Percentiles rank a stretch among this genome's conserved stretches.
Evolutionary conservation across 2,329 filamentous ascomycete species (phyloP).

Genomic region (Cyphellophora attinorum): DNA sequence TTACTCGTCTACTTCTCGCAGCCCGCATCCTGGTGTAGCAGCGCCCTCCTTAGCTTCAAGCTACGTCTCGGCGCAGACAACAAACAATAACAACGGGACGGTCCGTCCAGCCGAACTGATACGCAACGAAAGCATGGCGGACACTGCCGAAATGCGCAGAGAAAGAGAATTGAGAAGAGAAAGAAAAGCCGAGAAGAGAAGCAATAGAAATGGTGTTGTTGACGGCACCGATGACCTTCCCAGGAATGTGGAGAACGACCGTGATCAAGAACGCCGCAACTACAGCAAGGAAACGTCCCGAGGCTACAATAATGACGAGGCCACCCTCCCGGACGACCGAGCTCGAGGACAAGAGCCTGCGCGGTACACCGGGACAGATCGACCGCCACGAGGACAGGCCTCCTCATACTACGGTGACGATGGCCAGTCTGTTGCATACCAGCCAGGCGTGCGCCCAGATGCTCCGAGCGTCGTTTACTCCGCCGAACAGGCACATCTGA

Average conservation of each 20-base stretch:
- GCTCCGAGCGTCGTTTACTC: constrained; percentile 44
- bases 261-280: constrained; percentile 7
- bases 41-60: constrained; percentile 3
- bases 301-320: constrained; percentile 25
- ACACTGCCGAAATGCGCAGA: constrained; percentile 6
- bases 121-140: constrained; percentile 16
- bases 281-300: constrained; percentile 7
- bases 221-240: constrained; percentile 15
- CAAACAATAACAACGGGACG: constrained; percentile 15
- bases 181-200: constrained; percentile 12
- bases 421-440: constrained; percentile 48
- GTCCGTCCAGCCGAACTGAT: not conserved
- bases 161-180: constrained; percentile 2
- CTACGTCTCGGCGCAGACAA: constrained; percentile 10
- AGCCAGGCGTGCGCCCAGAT: constrained; percentile 50
- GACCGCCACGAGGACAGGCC: constrained; percentile 43
- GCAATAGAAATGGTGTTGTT: constrained; percentile 12
- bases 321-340: constrained; percentile 43
- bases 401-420: constrained; percentile 56
- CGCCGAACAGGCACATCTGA: constrained; percentile 45
- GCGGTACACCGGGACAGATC: constrained; percentile 35
- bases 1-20: constrained; percentile 12
- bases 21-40: constrained; percentile 2
- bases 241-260: constrained; percentile 15
- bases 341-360: constrained; percentile 50